Conservation (phyloP, 192 early-diverging fungal genomes). For the Rhizoclosmatium sp. region DNA sequence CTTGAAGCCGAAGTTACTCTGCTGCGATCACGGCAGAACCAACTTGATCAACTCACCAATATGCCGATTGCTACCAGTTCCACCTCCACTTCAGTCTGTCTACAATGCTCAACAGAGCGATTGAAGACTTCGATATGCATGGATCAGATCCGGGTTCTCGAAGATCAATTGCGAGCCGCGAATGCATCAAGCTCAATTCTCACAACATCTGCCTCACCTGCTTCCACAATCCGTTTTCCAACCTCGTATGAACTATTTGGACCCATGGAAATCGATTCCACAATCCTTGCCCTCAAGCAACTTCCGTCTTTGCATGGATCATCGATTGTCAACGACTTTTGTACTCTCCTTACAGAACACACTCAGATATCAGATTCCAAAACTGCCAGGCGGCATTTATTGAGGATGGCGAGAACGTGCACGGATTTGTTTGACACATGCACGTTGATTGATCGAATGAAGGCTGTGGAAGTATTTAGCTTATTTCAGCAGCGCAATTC, state of each 20-base stretch:
- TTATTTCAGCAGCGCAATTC: not conserved
- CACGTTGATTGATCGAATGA: not conserved
- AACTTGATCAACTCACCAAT: too few relatives aligned
- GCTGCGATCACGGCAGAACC: not conserved
- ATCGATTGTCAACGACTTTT: not conserved
- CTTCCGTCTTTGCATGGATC: not conserved
- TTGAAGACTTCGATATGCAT: slow-evolving; percentile 14
- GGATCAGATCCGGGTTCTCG: slow-evolving; percentile 10
- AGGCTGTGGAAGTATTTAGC: not conserved
- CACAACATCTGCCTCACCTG: not conserved
- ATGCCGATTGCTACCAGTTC: too few relatives aligned
- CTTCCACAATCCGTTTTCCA: not conserved
- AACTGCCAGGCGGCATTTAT: not conserved
- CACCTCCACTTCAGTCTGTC: not conserved
- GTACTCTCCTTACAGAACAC: not conserved
- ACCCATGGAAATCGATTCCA: slow-evolving; percentile 16
- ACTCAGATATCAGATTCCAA: not conserved
- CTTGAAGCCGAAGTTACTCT: not conserved
- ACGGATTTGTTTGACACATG: not conserved
- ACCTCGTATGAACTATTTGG: slow-evolving; percentile 11
- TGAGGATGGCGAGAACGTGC: not conserved
- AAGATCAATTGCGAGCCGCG: not conserved
- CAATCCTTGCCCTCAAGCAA: slow-evolving; percentile 14
- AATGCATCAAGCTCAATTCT: not conserved
- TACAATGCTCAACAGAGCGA: not conserved